Evolutionary conservation across 768 basidiomycete species (phyloP).

Genomic region (Termitomyces sp.): DNA sequence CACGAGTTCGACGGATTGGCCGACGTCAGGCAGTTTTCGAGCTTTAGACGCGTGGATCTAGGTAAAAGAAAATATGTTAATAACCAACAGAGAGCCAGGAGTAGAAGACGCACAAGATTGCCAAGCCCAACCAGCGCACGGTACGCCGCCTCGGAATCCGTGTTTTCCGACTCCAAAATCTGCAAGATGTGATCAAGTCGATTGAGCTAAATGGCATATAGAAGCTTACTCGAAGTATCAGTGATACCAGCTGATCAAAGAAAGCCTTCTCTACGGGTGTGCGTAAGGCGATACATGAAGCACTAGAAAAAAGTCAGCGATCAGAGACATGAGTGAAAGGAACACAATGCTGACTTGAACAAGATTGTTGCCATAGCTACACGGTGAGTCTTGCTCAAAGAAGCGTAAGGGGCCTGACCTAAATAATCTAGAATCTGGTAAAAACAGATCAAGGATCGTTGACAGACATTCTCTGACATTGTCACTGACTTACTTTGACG

Average conservation of each 20-base stretch:
- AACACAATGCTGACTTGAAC: constrained; percentile 68
- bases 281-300: constrained; percentile 56
- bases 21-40: constrained; percentile 29
- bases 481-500: constrained; percentile 36
- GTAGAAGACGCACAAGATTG: constrained; percentile 50
- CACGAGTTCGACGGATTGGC: constrained; percentile 36
- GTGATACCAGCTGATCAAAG: constrained; percentile 36
- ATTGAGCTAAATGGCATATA: neutral
- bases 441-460: neutral
- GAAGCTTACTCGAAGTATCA: constrained; percentile 42
- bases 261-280: constrained; percentile 33
- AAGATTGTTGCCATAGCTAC: constrained; percentile 76
- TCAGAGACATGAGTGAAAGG: neutral
- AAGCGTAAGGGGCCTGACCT: constrained; percentile 42
- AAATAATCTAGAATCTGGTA: constrained; percentile 54
- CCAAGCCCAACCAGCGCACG: constrained; percentile 70
- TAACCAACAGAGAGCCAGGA: neutral
- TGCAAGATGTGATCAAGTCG: constrained; percentile 21
- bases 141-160: constrained; percentile 67
- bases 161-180: constrained; percentile 44
- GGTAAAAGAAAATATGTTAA: constrained; percentile 5
- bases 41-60: constrained; percentile 48
- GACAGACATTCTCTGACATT: neutral
- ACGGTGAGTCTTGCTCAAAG: constrained; percentile 64
- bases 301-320: constrained; percentile 30